phyloP scores from a whole-genome alignment of 176 grass and related monocot species.

The Phyllostachys edulis region DNA sequence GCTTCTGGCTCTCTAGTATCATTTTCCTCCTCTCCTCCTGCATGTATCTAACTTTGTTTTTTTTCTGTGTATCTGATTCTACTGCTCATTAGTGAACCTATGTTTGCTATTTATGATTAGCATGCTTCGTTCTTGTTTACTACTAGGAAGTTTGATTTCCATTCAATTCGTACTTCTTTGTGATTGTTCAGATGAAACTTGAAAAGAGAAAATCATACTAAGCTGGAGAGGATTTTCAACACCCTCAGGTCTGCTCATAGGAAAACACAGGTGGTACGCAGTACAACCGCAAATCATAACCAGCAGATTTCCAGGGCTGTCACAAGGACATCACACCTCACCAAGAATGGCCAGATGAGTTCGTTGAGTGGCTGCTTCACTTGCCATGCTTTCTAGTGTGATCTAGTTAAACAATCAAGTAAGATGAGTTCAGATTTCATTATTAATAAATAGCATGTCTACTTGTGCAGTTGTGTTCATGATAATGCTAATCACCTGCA shows the following conservation, averaged over 20 bases:
- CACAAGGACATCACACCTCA: constrained; percentile 45
- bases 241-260: constrained; percentile 53
- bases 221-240: constrained; percentile 71
- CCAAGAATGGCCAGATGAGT: constrained; percentile 58
- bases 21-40: background rate
- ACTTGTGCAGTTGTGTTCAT: background rate
- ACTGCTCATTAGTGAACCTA: background rate
- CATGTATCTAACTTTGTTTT: background rate
- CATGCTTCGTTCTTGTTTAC: constrained; percentile 16
- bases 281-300: constrained; percentile 34
- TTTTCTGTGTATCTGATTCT: background rate
- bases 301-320: constrained; percentile 47
- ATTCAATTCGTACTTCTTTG: background rate
- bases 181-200: constrained; percentile 65
- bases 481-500: background rate
- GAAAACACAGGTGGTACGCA: constrained; percentile 65
- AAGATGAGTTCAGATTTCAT: constrained; percentile 27
- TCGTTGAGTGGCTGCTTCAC: constrained; percentile 76
- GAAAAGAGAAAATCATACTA: constrained; percentile 66
- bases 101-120: background rate
- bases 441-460: background rate
- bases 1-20: constrained; percentile 1
- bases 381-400: constrained; percentile 67
- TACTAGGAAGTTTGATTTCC: constrained; percentile 11
- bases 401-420: constrained; percentile 11